phyloP scores from a whole-genome alignment of 257 asterid species.

The Forsythia viridissima region DNA sequence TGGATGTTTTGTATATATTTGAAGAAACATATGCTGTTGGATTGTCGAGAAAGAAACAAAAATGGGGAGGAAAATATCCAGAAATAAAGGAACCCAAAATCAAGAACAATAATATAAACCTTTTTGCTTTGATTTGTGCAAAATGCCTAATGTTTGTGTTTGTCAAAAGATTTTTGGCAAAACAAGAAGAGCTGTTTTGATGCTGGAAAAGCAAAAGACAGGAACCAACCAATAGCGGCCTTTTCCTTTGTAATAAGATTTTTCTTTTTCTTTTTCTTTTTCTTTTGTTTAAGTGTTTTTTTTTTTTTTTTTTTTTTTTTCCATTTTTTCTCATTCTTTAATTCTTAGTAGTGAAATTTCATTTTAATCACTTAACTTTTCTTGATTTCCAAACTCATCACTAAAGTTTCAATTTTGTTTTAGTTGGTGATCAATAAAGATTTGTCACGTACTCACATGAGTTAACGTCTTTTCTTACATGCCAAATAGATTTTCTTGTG shows the following conservation, averaged over 20 bases:
- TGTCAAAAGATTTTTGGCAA: conserved; percentile 21
- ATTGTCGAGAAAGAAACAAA: not conserved
- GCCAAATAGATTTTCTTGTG: not conserved
- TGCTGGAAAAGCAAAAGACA: conserved; percentile 44
- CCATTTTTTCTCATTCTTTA: not conserved
- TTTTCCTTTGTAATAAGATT: conserved; percentile 24
- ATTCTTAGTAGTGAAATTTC: not conserved
- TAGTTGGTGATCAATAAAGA: not conserved
- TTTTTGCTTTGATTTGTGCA: not conserved
- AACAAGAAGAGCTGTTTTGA: conserved; percentile 34
- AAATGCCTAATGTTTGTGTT: conserved; percentile 24
- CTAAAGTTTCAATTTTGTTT: not conserved
- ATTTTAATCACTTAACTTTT: not conserved
- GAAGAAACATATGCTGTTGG: not conserved
- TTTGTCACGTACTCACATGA: not conserved
- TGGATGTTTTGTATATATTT: too few species aligned
- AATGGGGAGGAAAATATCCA: not conserved
- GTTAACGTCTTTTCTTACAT: not conserved
- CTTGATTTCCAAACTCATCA: not conserved
- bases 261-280: conserved; percentile 11
- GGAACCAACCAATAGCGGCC: conserved; percentile 29
- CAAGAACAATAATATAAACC: conserved; percentile 18
- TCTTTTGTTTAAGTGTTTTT: conserved; percentile 15
- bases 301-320: not conserved
- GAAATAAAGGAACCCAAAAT: conserved; percentile 21